phyloP scores from a whole-genome alignment of 139 green algal genomes.

The Chlorella sp. region DNA sequence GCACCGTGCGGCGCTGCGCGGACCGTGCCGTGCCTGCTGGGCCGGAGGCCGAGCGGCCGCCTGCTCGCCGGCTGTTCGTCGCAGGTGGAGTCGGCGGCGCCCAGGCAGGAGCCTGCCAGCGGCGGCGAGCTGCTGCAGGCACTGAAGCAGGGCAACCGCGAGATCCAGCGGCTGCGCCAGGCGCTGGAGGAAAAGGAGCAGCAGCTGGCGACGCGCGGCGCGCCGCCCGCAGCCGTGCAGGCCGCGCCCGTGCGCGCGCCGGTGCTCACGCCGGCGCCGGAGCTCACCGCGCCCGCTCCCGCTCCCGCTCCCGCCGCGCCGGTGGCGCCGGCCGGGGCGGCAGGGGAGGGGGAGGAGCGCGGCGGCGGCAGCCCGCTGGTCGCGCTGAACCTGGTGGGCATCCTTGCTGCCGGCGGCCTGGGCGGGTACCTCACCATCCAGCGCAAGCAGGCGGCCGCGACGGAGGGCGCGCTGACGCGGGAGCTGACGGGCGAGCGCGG shows the following conservation, averaged over 20 bases:
- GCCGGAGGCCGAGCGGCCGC: too few relatives aligned
- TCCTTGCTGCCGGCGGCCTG: constrained; percentile 33
- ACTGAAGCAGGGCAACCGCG: constrained; percentile 5
- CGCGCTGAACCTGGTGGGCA: constrained; percentile 39
- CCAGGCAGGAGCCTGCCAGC: neutral
- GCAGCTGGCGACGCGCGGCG: neutral
- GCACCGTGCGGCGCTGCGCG: too few relatives aligned
- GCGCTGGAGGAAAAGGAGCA: constrained; percentile 7
- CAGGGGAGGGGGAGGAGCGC: constrained; percentile 3
- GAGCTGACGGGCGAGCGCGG: constrained; percentile 22
- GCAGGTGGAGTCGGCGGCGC: neutral
- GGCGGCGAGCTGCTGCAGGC: constrained; percentile 12
- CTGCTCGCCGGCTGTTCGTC: too few relatives aligned
- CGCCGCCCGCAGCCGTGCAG: neutral
- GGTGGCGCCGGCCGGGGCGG: neutral
- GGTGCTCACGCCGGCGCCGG: neutral
- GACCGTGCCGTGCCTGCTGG: too few relatives aligned
- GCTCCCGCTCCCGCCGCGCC: neutral
- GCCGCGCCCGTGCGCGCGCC: neutral
- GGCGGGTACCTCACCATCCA: constrained; percentile 33
- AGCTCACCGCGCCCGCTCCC: too few relatives aligned
- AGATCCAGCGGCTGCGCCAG: constrained; percentile 12
- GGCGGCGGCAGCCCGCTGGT: constrained; percentile 15
- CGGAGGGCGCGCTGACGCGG: constrained; percentile 8
- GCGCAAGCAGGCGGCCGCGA: constrained; percentile 28